Evolutionary conservation across 164 flowering plant genomes (phyloP), one percentile per base, ranked within the genome.

Genomic region (Nymphaea thermarum): DNA sequence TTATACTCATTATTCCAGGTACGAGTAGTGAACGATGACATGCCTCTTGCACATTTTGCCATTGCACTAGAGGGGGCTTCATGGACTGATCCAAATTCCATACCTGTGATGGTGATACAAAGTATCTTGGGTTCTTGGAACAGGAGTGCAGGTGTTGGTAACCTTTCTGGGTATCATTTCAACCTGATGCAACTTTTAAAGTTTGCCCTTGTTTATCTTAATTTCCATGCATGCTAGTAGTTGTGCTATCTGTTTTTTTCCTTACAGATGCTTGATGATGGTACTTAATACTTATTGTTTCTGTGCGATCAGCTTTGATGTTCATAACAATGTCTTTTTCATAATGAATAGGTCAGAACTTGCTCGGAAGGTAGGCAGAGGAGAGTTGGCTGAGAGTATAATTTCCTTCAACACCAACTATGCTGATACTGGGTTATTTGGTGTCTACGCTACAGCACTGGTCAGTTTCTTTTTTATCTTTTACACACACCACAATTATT

Each of bases 371-470:
- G 84, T 92, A 78, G 90, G 76, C 43, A 88, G 87, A 41, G 84
- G 86, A 82, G 99, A 95, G 66, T 71, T 89, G 66, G 95, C 95
- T 36, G 95, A 89, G 72, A 87, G 80, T 78, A 73, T 83, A 78
- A 82, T 83, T 83, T 85, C 89, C 57, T 85, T 85, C 65, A 85
- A 85, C 77, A 85, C 89, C 67, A 85, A 85, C 79, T 85, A 85
- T 75, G 75, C 77, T 57, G 89, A 85, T 72, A 80, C 85, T 42
- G 89, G 96, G 44, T 77, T 89, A 1, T 89, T 89, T 78, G 96
- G 96, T 75, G 87, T 95, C 70, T 90, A 92, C 79, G 98, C 97
- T 71, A 80, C 81, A 77, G 98, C 98, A 18, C 86, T 90, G 99
- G 99, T 95, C 69, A 66, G 55, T 6, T 2, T 12, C 55, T 47